These are phyloP conservation scores for Scedosporium minutisporum DNA, from an alignment of 2,329 filamentous ascomycete genomes.

Conservation along the genomic window DNA sequence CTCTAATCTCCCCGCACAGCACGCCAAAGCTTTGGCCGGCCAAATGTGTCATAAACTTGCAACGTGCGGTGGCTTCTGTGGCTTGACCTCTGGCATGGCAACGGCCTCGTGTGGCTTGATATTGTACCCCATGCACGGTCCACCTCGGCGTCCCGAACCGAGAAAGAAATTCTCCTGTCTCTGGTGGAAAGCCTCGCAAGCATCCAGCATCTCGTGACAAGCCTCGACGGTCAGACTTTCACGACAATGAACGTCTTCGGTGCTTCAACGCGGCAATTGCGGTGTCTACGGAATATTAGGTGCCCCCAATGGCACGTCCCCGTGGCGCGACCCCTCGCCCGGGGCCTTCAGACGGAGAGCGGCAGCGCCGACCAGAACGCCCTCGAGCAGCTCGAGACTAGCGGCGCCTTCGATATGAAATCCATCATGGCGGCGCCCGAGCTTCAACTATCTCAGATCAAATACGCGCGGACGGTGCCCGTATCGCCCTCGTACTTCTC, in stretches of 20 bases:
- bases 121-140: not conserved
- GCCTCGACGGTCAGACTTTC: not conserved
- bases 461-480: constrained; percentile 66
- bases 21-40: not conserved
- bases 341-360: constrained; percentile 4
- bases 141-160: not conserved
- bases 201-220: not conserved
- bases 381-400: not conserved
- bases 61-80: not conserved
- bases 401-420: constrained; percentile 5
- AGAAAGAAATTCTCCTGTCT: not conserved
- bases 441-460: constrained; percentile 10
- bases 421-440: constrained; percentile 10
- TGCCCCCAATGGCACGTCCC: not conserved
- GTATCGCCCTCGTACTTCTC: constrained; percentile 93
- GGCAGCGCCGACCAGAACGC: not conserved
- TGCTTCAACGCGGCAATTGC: constrained; percentile 19
- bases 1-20: not conserved
- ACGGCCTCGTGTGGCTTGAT: not conserved
- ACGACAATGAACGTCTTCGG: constrained; percentile 11
- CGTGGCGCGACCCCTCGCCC: not conserved
- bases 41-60: not conserved
- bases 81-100: not conserved
- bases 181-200: not conserved
- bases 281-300: constrained; percentile 21